phyloP scores from a whole-genome alignment of 257 asterid genomes.

The Ehretia macrophylla region DNA sequence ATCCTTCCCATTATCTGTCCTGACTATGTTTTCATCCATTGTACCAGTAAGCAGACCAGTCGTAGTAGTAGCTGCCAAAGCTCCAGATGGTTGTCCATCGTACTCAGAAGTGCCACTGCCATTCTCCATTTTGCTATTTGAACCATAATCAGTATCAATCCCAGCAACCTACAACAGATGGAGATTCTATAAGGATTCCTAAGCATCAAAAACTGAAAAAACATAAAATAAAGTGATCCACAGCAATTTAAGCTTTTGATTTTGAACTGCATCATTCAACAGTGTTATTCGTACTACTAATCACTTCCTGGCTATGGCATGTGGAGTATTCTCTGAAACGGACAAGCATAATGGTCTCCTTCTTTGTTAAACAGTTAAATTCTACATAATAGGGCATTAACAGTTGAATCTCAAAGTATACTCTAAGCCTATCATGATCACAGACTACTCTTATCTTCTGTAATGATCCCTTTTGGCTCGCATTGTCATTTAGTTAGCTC shows the following conservation, averaged over 20 bases:
- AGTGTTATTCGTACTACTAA: too few relatives aligned
- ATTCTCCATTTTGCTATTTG: conserved; percentile 60
- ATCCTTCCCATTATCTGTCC: conserved; percentile 65
- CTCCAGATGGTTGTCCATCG: conserved; percentile 59
- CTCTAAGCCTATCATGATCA: neutral
- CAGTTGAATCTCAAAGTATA: neutral
- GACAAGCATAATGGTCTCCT: too few relatives aligned
- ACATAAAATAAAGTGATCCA: conserved; percentile 6
- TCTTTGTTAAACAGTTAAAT: too few relatives aligned
- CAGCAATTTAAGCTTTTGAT: neutral
- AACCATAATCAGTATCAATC: conserved; percentile 44
- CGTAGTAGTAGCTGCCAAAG: conserved; percentile 42
- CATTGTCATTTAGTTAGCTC: neutral
- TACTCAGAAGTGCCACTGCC: conserved; percentile 55
- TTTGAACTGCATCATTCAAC: too few relatives aligned
- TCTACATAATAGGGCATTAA: neutral
- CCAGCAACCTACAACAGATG: conserved; percentile 45
- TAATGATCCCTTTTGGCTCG: too few relatives aligned
- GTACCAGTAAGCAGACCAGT: conserved; percentile 35
- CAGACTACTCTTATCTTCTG: neutral
- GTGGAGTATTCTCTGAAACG: too few relatives aligned
- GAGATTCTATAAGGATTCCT: conserved; percentile 15
- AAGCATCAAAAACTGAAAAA: conserved; percentile 13
- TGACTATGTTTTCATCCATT: conserved; percentile 53
- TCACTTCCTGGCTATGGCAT: too few relatives aligned